Base-by-base conservation (phyloP, 2,329 filamentous ascomycete species). In the Paraphaeosphaeria minitans region DNA sequence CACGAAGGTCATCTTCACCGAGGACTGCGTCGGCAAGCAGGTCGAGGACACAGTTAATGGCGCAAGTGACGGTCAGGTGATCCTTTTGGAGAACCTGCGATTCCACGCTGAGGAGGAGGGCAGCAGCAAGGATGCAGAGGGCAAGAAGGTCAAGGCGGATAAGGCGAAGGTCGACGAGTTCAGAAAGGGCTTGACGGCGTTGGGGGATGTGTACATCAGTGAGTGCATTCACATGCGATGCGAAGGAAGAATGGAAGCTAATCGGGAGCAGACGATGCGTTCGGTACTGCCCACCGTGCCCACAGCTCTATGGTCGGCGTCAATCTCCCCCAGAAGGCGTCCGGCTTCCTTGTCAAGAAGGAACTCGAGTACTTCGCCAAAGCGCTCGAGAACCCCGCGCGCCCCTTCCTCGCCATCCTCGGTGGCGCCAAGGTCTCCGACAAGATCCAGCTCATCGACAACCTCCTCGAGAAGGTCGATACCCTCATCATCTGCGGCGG, bases 401-500 rank as follows among this genome's bases (percentile, higher is more conserved):
- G 94, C 57, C 95, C 95, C 62, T 99, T 99, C 91, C 89, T 99
- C 55, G 96, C 95, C 78, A 99, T 99, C 77, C 91, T 99, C 55
- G 95, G 95, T 72, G 95, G 95, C 70, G 93, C 95, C 78, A 99
- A 99, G 87, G 93, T 99, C 69, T 96, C 92, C 46, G 95, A 99
- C 87, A 99, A 99, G 89, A 99, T 99, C 79, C 92, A 97, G 85
- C 87, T 99, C 72, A 98, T 99, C 77, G 93, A 99, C 83, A 99
- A 99, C 86, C 85, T 99, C 67, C 89, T 99, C 69, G 91, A 93
- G 81, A 98, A 99, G 87, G 93, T 99, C 80, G 87, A 99, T 86
- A 95, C 89, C 79, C 87, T 99, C 67, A 90, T 99, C 81, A 90
- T 99, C 81, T 97, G 94, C 79, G 95, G 95, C 77, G 95, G 88